Conservation (phyloP, 176 grass and related monocot genomes). For the Aechmea fasciata region DNA sequence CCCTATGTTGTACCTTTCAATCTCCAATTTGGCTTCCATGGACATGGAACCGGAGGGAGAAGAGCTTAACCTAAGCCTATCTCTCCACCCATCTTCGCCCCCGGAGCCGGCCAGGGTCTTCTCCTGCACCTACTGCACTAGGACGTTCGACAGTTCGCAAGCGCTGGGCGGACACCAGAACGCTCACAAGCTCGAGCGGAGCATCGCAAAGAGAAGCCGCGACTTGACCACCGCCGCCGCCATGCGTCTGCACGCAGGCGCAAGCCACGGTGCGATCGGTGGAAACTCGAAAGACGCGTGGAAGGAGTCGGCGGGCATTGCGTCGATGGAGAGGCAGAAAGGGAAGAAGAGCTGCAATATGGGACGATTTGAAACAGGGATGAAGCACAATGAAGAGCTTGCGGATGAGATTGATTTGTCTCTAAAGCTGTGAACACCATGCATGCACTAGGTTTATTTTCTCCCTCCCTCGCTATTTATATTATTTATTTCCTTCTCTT, state of each 20-base stretch:
- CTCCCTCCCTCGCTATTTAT: neutral
- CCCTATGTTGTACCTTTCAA: neutral
- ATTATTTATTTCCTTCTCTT: neutral
- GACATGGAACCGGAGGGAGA: slow-evolving; percentile 4
- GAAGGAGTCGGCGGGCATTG: neutral
- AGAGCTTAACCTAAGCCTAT: slow-evolving; percentile 49
- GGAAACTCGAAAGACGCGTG: neutral
- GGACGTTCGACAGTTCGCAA: slow-evolving; percentile 82
- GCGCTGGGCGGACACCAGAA: slow-evolving; percentile 93
- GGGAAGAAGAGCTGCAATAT: neutral
- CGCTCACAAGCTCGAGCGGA: slow-evolving; percentile 82
- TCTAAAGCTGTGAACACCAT: slow-evolving; percentile 47
- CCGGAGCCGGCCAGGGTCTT: slow-evolving; percentile 47
- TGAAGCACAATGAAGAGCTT: slow-evolving; percentile 13
- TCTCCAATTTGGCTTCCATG: neutral
- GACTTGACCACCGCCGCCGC: slow-evolving; percentile 31
- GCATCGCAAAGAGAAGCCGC: slow-evolving; percentile 42
- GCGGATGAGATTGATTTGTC: slow-evolving; percentile 58
- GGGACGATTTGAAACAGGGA: neutral
- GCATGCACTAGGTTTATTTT: neutral
- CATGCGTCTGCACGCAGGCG: slow-evolving; percentile 6
- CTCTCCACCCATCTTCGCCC: slow-evolving; percentile 33
- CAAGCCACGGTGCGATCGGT: neutral
- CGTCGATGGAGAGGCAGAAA: neutral
- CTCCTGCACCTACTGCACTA: slow-evolving; percentile 71